These are phyloP conservation scores for Lyophyllum atratum DNA, from an alignment of 768 basidiomycete species.

Conservation along the genomic window DNA sequence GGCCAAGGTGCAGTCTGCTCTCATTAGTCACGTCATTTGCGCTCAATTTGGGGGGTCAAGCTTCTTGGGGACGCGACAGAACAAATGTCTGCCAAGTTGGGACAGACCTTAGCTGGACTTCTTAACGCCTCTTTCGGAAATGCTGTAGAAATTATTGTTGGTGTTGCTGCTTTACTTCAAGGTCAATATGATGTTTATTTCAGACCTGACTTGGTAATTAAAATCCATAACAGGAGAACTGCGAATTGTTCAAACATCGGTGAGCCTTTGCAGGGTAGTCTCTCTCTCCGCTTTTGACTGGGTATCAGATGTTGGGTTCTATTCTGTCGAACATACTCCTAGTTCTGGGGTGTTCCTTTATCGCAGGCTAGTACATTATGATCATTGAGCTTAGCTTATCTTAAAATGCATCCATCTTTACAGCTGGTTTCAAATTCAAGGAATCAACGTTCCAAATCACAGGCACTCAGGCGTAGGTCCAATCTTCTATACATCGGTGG, in stretches of 20 bases:
- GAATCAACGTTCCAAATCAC: constrained; percentile 81
- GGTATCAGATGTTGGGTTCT: constrained; percentile 78
- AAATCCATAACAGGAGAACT: constrained; percentile 58
- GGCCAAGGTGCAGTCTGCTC: constrained; percentile 58
- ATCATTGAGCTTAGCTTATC: background rate
- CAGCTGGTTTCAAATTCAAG: constrained; percentile 63
- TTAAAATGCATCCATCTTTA: background rate
- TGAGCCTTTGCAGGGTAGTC: constrained; percentile 30
- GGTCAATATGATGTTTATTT: constrained; percentile 36
- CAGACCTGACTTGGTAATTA: background rate
- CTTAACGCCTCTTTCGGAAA: constrained; percentile 86
- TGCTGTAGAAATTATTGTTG: constrained; percentile 89
- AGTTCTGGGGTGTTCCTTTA: constrained; percentile 89
- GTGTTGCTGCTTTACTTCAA: constrained; percentile 80
- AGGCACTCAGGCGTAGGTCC: constrained; percentile 81
- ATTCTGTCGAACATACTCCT: constrained; percentile 89
- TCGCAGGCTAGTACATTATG: constrained; percentile 58
- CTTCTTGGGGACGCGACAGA: constrained; percentile 83
- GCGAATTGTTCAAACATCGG: constrained; percentile 90
- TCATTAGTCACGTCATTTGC: constrained; percentile 5
- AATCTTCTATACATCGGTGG: background rate
- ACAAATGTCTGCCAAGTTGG: constrained; percentile 75
- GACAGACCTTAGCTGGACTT: constrained; percentile 84
- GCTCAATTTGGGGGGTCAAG: constrained; percentile 30
- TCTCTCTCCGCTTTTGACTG: background rate